Percentiles rank a stretch among this genome's conserved stretches.
Conservation (phyloP, 2,329 filamentous ascomycete species). For the Drechslerella coelobrocha region DNA sequence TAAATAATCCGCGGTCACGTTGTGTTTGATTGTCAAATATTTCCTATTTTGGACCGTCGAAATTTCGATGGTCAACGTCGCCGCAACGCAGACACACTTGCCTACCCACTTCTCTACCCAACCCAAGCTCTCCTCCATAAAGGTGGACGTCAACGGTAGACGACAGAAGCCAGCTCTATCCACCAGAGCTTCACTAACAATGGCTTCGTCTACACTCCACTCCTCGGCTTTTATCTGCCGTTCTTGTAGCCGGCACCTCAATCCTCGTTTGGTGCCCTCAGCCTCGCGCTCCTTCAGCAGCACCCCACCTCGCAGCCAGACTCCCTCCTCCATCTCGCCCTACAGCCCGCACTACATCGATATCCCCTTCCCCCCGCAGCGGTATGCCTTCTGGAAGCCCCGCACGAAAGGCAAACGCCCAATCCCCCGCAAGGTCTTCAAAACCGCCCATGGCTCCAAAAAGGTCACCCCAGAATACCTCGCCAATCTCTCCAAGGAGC, state of each 20-base stretch:
- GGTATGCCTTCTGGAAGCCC: slow-evolving; percentile 38
- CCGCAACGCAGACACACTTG: slow-evolving; percentile 24
- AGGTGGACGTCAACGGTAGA: background rate
- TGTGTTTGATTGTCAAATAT: slow-evolving; percentile 17
- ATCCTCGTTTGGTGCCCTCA: slow-evolving; percentile 15
- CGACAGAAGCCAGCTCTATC: background rate
- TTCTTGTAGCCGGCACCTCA: slow-evolving; percentile 44
- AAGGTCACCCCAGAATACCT: slow-evolving; percentile 39
- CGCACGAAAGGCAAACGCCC: slow-evolving; percentile 37
- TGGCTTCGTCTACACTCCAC: slow-evolving; percentile 29
- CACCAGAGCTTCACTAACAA: background rate
- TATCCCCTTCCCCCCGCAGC: slow-evolving; percentile 45
- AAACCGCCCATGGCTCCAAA: slow-evolving; percentile 12
- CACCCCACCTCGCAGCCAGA: slow-evolving; percentile 1
- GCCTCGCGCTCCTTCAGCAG: slow-evolving; percentile 30
- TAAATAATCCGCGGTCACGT: slow-evolving; percentile 47
- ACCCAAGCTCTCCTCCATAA: background rate
- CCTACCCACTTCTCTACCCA: background rate
- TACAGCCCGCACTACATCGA: slow-evolving; percentile 46
- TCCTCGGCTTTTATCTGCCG: slow-evolving; percentile 47
- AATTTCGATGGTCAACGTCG: slow-evolving; percentile 42
- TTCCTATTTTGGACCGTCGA: slow-evolving; percentile 18
- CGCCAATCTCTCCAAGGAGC: slow-evolving; percentile 53
- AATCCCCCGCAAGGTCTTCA: slow-evolving; percentile 40
- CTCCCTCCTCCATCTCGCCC: slow-evolving; percentile 17